Percentiles rank a stretch among this genome's conserved stretches.
phyloP scores from a whole-genome alignment of 164 flowering plant species.

The Vitis riparia region DNA sequence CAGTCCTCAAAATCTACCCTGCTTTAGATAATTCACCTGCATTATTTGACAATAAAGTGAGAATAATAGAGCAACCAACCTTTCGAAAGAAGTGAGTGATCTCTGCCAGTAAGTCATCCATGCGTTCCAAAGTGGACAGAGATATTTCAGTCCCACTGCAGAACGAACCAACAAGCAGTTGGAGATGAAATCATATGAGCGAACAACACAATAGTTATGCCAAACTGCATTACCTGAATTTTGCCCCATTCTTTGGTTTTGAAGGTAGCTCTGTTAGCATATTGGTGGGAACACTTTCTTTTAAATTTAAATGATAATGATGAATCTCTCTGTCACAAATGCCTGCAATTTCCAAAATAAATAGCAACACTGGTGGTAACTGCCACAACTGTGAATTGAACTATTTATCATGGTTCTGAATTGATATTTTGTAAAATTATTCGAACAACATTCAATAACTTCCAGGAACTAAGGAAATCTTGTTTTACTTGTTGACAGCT shows the following conservation, averaged over 20 bases:
- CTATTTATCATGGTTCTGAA: neutral
- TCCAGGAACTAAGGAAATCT: neutral
- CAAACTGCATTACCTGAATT: conserved; percentile 51
- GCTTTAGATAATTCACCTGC: neutral
- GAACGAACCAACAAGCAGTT: conserved; percentile 6
- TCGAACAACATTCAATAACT: neutral
- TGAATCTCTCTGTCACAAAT: conserved; percentile 48
- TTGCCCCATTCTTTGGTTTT: conserved; percentile 50
- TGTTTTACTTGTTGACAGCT: neutral
- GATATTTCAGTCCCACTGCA: conserved; percentile 73
- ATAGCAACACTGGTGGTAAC: neutral
- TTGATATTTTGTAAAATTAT: neutral
- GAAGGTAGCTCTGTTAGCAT: conserved; percentile 56
- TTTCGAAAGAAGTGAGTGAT: conserved; percentile 43
- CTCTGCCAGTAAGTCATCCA: conserved; percentile 36
- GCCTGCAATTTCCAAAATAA: conserved; percentile 34
- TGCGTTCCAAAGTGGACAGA: conserved; percentile 32
- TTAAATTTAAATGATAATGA: conserved; percentile 48
- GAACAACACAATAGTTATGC: neutral
- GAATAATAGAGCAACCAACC: conserved; percentile 31
- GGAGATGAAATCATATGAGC: neutral
- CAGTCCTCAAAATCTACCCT: too few species aligned
- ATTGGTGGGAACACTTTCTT: conserved; percentile 38
- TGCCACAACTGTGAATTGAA: neutral
- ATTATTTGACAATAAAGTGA: neutral